Percentiles rank a stretch among this genome's conserved stretches.
phyloP scores from a whole-genome alignment of 805 yeast genomes.

The Ogataea zsoltii region DNA sequence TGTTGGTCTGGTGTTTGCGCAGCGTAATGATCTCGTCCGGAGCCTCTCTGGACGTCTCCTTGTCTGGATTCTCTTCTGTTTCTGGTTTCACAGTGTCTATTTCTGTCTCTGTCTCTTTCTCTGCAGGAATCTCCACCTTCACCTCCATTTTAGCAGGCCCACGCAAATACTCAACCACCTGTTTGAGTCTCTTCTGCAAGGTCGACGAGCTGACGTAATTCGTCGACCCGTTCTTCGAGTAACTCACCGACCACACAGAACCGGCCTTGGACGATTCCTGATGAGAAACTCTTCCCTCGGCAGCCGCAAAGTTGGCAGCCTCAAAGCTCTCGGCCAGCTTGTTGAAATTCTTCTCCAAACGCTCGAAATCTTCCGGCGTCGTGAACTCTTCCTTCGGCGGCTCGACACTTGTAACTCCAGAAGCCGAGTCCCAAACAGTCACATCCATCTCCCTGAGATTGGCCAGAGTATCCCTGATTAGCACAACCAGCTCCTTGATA shows the following conservation, averaged over 20 bases:
- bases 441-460: slow-evolving; percentile 39
- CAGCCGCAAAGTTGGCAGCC: background rate
- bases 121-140: slow-evolving; percentile 22
- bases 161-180: slow-evolving; percentile 17
- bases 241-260: slow-evolving; percentile 23
- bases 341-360: slow-evolving; percentile 24
- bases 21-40: slow-evolving; percentile 34
- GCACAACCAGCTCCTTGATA: slow-evolving; percentile 56
- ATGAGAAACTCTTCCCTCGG: background rate
- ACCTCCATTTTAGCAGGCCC: slow-evolving; percentile 15
- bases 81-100: slow-evolving; percentile 13
- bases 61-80: slow-evolving; percentile 18
- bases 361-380: slow-evolving; percentile 25
- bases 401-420: slow-evolving; percentile 19
- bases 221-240: slow-evolving; percentile 20
- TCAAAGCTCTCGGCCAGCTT: slow-evolving; percentile 8
- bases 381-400: slow-evolving; percentile 24
- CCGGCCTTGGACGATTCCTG: background rate
- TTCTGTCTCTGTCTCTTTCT: slow-evolving; percentile 9
- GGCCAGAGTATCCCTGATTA: slow-evolving; percentile 47
- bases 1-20: slow-evolving; percentile 29
- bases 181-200: slow-evolving; percentile 19
- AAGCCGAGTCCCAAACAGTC: slow-evolving; percentile 34
- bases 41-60: slow-evolving; percentile 15
- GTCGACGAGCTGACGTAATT: slow-evolving; percentile 11